A percentile compares a stretch with the other conserved stretches of the same genome.
phyloP scores from a whole-genome alignment of 2,329 filamentous ascomycete species.

The Lachnellula suecica region DNA sequence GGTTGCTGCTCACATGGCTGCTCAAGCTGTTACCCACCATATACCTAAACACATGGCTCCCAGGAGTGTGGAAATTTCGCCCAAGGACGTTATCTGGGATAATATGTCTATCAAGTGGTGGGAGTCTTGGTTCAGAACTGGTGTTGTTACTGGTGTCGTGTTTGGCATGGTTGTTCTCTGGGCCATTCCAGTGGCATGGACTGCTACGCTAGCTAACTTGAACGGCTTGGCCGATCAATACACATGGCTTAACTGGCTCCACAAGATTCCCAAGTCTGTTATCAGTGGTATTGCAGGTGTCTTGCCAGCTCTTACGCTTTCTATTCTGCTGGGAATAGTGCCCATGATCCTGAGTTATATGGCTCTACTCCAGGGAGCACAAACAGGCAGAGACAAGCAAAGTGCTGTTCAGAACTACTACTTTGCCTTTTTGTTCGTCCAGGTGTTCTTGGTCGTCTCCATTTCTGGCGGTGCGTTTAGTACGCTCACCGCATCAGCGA shows the following conservation, averaged over 20 bases:
- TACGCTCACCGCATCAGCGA: constrained; percentile 45
- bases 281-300: constrained; percentile 75
- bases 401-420: constrained; percentile 90
- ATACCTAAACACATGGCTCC: constrained; percentile 92
- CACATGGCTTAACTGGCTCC: constrained; percentile 70
- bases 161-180: constrained; percentile 80
- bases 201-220: constrained; percentile 78
- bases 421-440: constrained; percentile 91
- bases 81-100: constrained; percentile 91
- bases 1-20: constrained; percentile 96
- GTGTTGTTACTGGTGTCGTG: constrained; percentile 64
- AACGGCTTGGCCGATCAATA: constrained; percentile 65
- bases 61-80: constrained; percentile 88
- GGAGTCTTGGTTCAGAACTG: constrained; percentile 69
- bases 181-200: constrained; percentile 88
- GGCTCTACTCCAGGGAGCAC: constrained; percentile 72
- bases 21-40: constrained; percentile 87
- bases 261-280: constrained; percentile 63
- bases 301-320: constrained; percentile 74
- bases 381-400: constrained; percentile 76
- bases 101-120: constrained; percentile 97
- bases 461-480: constrained; percentile 74
- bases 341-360: constrained; percentile 77
- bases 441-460: constrained; percentile 91
- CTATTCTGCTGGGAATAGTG: constrained; percentile 75